Evolutionary conservation across 2,329 filamentous ascomycete genomes (phyloP).

Genomic region (Fusarium sp.): DNA sequence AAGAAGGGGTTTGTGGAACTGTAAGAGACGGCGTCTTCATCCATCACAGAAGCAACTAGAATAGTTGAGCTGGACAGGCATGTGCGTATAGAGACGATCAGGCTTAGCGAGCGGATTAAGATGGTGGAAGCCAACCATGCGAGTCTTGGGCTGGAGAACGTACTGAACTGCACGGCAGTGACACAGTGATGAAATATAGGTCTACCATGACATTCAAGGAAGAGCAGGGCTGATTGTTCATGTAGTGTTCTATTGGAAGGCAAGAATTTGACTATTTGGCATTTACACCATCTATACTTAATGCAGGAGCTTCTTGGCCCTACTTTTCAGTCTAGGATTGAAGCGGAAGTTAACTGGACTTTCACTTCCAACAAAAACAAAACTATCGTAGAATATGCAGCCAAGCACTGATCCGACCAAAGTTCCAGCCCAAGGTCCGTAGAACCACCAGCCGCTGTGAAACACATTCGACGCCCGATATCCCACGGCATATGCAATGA

Average conservation of each 20-base stretch:
- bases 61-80: accelerated
- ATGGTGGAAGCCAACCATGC: background rate
- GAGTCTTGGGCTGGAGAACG: background rate
- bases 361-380: slow-evolving; percentile 32
- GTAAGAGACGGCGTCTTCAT: slow-evolving; percentile 27
- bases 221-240: too few relatives aligned
- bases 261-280: too few relatives aligned
- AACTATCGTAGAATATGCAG: slow-evolving; percentile 23
- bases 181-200: background rate
- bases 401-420: slow-evolving; percentile 15
- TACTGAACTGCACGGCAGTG: background rate
- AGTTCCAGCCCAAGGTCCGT: slow-evolving; percentile 27
- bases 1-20: too few relatives aligned
- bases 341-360: slow-evolving; percentile 24
- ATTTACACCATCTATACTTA: background rate
- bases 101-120: background rate
- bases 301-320: background rate
- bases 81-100: background rate
- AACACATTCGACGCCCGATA: slow-evolving; percentile 45
- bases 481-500: slow-evolving; percentile 47
- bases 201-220: background rate
- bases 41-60: slow-evolving; percentile 6
- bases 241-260: too few relatives aligned
- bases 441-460: slow-evolving; percentile 44
- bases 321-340: background rate